These are phyloP conservation scores for Galerina sulciceps DNA, from an alignment of 768 basidiomycete genomes.

Conservation along the genomic window DNA sequence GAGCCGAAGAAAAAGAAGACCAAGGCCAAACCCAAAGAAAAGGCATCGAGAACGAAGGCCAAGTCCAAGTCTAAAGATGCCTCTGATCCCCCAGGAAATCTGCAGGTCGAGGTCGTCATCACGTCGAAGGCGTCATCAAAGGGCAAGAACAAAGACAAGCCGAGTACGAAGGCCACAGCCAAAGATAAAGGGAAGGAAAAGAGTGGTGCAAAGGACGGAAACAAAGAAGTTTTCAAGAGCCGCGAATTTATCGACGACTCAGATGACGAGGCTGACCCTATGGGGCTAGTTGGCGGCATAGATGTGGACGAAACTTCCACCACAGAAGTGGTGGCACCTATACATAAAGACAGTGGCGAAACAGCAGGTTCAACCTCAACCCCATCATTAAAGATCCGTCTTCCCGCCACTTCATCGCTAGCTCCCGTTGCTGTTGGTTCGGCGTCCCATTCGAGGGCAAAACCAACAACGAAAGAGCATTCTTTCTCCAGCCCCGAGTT, in stretches of 20 bases:
- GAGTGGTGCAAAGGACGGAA: slow-evolving; percentile 24
- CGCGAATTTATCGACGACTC: slow-evolving; percentile 46
- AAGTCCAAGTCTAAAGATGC: slow-evolving; percentile 10
- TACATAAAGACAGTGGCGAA: background rate
- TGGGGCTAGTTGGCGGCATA: slow-evolving; percentile 18
- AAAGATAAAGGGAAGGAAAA: slow-evolving; percentile 37
- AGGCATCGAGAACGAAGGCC: slow-evolving; percentile 21
- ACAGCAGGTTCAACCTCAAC: background rate
- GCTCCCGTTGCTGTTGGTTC: background rate
- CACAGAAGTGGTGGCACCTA: background rate
- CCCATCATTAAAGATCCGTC: background rate
- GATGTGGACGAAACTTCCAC: slow-evolving; percentile 14
- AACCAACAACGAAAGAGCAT: background rate
- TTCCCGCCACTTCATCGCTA: background rate
- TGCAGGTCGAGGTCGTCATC: slow-evolving; percentile 29
- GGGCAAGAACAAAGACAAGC: slow-evolving; percentile 18
- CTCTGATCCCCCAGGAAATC: background rate
- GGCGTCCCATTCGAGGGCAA: background rate
- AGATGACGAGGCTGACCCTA: slow-evolving; percentile 19
- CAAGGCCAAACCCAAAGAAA: slow-evolving; percentile 15
- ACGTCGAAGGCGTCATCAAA: slow-evolving; percentile 17
- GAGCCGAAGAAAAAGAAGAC: slow-evolving; percentile 15
- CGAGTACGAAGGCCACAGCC: slow-evolving; percentile 26
- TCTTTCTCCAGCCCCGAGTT: background rate
- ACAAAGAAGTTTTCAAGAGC: slow-evolving; percentile 44